These are phyloP conservation scores for Kodamaea laetipori DNA, from an alignment of 805 yeast genomes.

Conservation along the genomic window DNA sequence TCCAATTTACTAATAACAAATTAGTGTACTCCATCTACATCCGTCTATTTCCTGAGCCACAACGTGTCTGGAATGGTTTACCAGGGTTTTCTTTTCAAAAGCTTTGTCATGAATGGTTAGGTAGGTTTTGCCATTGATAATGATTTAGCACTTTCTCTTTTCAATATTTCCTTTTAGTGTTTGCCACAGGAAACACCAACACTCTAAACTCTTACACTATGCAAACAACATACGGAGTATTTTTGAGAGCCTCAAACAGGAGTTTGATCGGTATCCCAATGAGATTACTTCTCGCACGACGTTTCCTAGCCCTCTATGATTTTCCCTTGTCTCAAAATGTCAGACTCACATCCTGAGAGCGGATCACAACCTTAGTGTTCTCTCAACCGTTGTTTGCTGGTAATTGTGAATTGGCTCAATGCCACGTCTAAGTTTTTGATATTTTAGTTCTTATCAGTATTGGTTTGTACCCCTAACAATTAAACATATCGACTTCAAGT, in stretches of 20 bases:
- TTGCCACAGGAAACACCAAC: slow-evolving; percentile 88
- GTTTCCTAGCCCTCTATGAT: slow-evolving; percentile 87
- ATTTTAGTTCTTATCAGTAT: too few relatives aligned
- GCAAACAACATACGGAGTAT: slow-evolving; percentile 94
- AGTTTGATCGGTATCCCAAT: slow-evolving; percentile 91
- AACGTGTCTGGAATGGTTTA: too few relatives aligned
- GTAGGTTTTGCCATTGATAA: too few relatives aligned
- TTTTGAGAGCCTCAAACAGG: slow-evolving; percentile 83
- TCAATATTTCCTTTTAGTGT: slow-evolving; percentile 88
- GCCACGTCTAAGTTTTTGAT: too few relatives aligned
- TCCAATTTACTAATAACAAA: too few relatives aligned
- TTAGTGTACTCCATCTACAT: too few relatives aligned
- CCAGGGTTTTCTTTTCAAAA: too few relatives aligned
- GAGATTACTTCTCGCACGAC: slow-evolving; percentile 84
- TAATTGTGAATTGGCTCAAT: slow-evolving; percentile 41
- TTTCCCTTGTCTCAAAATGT: slow-evolving; percentile 89
- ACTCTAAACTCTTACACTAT: slow-evolving; percentile 65
- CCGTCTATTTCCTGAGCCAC: too few relatives aligned
- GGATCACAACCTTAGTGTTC: slow-evolving; percentile 80
- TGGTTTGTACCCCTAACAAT: too few relatives aligned
- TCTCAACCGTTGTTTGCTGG: slow-evolving; percentile 67
- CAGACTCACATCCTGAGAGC: slow-evolving; percentile 86
- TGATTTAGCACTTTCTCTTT: slow-evolving; percentile 87
- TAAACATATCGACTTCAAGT: too few relatives aligned
- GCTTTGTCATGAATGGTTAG: too few relatives aligned